Evolutionary conservation across 2,329 filamentous ascomycete species (phyloP), one percentile per base, ranked within the genome.

Genomic region (Bipolaris sorokiniana): DNA sequence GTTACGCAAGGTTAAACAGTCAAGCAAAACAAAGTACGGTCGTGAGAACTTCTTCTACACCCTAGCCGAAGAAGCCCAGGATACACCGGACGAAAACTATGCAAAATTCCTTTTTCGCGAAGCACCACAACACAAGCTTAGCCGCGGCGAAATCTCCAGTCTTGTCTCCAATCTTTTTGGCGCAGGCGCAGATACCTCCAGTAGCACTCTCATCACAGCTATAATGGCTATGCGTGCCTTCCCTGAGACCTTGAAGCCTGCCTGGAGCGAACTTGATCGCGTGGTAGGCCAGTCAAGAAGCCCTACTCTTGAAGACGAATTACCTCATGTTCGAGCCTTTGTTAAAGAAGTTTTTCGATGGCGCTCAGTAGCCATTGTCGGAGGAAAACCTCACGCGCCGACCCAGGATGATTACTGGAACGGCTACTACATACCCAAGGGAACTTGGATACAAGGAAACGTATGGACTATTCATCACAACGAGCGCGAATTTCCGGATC

Each of bases 81-180:
- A 70, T 40, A 66, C 63, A 2, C 58, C 66, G 1, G 70, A 73
- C 5, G 69, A 74, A 15, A 70, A 69, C 57, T 75, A 71, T 56
- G 63, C 69, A 6, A 74, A 75, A 34, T 57, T 72, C 4, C 57
- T 87, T 4, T 82, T 84, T 63, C 69, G 76, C 10, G 67, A 72
- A 48, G 54, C 61, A 10, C 59, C 64, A 2, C 69, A 71, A n/a
- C 67, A 71, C 58, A 59, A 63, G 7, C 67, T 76, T 31, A 55
- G 59, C 7, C 59, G 63, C 2, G 61, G 70, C 28, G 72, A 76
- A 37, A 68, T 76, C 15, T 71, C 71, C 1, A 67, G 67, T n/a
- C 51, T 75, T 10, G 59, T 69, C 4, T 68, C 70, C 1, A 73
- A 72, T 37, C 60, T 75, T 0, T 66, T 75, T 16, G 71, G 71